phyloP scores from a whole-genome alignment of 306 rosid genomes.

The Vigna unguiculata region DNA sequence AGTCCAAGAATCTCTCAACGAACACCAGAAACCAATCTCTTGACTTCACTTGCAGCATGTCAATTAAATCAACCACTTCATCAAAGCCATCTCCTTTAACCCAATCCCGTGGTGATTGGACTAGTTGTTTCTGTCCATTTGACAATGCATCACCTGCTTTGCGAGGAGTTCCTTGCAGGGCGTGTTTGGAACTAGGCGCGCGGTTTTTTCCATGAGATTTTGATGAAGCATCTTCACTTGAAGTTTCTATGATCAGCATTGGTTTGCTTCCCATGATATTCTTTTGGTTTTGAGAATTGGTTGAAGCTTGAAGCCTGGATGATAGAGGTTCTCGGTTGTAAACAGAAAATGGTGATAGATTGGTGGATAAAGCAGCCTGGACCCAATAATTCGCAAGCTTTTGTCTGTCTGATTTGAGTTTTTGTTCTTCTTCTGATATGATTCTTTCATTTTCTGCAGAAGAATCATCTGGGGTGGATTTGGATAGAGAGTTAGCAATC shows the following conservation, averaged over 20 bases:
- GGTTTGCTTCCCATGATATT: constrained; percentile 59
- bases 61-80: constrained; percentile 72
- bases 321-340: constrained; percentile 61
- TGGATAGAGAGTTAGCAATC: constrained; percentile 71
- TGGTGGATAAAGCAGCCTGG: constrained; percentile 84
- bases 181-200: constrained; percentile 52
- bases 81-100: constrained; percentile 69
- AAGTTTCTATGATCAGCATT: constrained; percentile 70
- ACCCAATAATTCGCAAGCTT: constrained; percentile 86
- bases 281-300: constrained; percentile 68
- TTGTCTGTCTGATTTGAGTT: constrained; percentile 63
- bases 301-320: constrained; percentile 51
- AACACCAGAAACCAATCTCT: constrained; percentile 88
- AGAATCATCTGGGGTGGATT: constrained; percentile 55
- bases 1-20: constrained; percentile 91
- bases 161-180: constrained; percentile 63
- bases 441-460: constrained; percentile 67
- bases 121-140: constrained; percentile 62
- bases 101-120: constrained; percentile 76
- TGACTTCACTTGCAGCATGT: constrained; percentile 71
- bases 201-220: constrained; percentile 68
- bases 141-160: constrained; percentile 58
- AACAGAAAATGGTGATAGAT: constrained; percentile 76
- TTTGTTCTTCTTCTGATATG: constrained; percentile 67
- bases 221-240: constrained; percentile 46